Conservation (phyloP, 805 yeast species). For the Monosporozyma yasuniensis region DNA sequence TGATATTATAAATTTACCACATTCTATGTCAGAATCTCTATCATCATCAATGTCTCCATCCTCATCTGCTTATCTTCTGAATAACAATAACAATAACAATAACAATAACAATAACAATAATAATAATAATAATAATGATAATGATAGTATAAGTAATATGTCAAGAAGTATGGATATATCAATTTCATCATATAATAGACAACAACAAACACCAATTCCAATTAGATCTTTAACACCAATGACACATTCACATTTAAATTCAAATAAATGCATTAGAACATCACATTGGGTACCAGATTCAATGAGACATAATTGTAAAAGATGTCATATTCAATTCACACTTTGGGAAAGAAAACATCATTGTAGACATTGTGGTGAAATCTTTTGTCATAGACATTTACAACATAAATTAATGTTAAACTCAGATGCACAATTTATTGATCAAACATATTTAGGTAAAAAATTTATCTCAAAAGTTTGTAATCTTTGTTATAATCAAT, state of each 20-base stretch:
- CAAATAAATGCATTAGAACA: conserved; percentile 28
- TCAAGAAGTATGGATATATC: neutral
- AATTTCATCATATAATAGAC: neutral
- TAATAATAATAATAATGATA: neutral
- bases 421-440: conserved; percentile 45
- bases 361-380: conserved; percentile 78
- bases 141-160: neutral
- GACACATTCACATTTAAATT: neutral
- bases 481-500: conserved; percentile 54
- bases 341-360: conserved; percentile 75
- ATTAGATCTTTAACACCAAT: neutral
- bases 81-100: neutral
- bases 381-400: conserved; percentile 64
- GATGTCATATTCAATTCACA: conserved; percentile 62
- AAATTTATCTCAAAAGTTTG: conserved; percentile 60
- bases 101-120: neutral
- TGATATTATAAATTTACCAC: conserved; percentile 12
- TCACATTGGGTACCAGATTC: conserved; percentile 72
- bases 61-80: neutral
- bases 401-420: conserved; percentile 47
- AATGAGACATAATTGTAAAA: conserved; percentile 51
- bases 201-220: neutral
- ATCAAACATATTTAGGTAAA: conserved; percentile 29
- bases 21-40: neutral
- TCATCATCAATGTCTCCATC: neutral